Percentiles rank a stretch among this genome's conserved stretches.
These are phyloP conservation scores for Diaporthe sp. DNA, from an alignment of 2,329 filamentous ascomycete genomes.

Conservation along the genomic window DNA sequence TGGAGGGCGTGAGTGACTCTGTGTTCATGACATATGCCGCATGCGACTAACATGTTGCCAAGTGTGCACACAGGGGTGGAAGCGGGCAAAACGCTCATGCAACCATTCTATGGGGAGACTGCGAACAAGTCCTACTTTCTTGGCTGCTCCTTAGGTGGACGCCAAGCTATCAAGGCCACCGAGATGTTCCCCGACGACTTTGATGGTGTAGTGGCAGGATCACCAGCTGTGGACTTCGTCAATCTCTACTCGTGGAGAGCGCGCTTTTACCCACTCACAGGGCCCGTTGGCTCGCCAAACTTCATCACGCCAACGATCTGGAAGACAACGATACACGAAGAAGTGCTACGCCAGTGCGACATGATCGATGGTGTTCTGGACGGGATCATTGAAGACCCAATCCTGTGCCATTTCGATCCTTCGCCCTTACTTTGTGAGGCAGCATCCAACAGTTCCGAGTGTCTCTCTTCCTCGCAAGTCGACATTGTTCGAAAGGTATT, in stretches of 20 bases:
- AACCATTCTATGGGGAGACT: constrained; percentile 55
- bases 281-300: constrained; percentile 50
- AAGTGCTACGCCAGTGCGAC: constrained; percentile 42
- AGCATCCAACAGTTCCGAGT: constrained; percentile 40
- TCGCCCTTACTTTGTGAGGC: constrained; percentile 30
- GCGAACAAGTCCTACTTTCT: constrained; percentile 62
- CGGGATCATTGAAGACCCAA: constrained; percentile 38
- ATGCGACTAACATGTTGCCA: neutral
- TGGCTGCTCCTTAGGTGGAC: constrained; percentile 69
- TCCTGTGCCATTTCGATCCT: constrained; percentile 35
- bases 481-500: constrained; percentile 34
- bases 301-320: constrained; percentile 54
- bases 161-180: constrained; percentile 65
- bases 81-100: constrained; percentile 56
- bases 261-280: constrained; percentile 53
- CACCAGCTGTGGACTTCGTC: constrained; percentile 52
- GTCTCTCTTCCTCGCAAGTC: constrained; percentile 36
- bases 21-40: too few relatives aligned
- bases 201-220: constrained; percentile 65
- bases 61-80: constrained; percentile 58
- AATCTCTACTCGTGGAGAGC: constrained; percentile 49
- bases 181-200: constrained; percentile 66
- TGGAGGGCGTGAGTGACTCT: constrained; percentile 41
- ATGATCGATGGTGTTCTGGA: constrained; percentile 35
- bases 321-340: constrained; percentile 48